Conservation (phyloP, 1,139 yeast species). For the Debaryomyces subglobosus region DNA sequence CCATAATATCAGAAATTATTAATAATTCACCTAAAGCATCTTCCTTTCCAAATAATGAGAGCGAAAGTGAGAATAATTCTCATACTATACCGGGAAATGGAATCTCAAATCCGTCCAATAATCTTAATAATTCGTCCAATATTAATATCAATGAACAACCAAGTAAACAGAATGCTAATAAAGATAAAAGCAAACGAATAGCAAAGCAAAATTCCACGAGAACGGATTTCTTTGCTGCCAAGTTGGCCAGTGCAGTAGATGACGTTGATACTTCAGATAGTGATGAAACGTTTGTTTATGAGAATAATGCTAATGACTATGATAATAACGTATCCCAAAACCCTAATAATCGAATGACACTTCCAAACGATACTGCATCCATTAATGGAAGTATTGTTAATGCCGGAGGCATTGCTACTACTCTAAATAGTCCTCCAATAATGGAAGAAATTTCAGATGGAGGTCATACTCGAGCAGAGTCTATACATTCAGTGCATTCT, state of each 20-base stretch:
- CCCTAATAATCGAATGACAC: conserved; percentile 5
- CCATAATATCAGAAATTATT: conserved; percentile 37
- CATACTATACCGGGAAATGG: conserved; percentile 6
- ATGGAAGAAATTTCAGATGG: conserved; percentile 4
- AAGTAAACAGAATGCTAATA: conserved; percentile 4
- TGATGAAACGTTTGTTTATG: conserved; percentile 94
- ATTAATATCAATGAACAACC: conserved; percentile 11
- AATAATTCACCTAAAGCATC: conserved; percentile 38
- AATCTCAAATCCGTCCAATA: conserved; percentile 1
- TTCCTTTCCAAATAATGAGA: conserved; percentile 25
- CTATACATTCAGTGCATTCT: conserved; percentile 18
- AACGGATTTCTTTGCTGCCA: conserved; percentile 94
- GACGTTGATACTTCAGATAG: conserved; percentile 85
- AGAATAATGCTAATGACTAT: conserved; percentile 42
- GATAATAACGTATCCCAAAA: conserved; percentile 8
- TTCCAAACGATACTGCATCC: conserved; percentile 11
- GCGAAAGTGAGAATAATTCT: conserved; percentile 1
- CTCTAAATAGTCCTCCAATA: conserved; percentile 10
- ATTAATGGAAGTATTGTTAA: conserved; percentile 7
- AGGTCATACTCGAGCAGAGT: conserved; percentile 8
- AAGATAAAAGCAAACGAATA: conserved; percentile 21
- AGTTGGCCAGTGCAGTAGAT: conserved; percentile 90
- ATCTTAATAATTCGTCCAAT: background rate
- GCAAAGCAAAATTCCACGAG: conserved; percentile 52
- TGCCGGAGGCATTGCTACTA: conserved; percentile 7